Evolutionary conservation across 148 eudicot genomes (phyloP), one percentile per base, ranked within the genome.

Genomic region (Hydrangea macrophylla): DNA sequence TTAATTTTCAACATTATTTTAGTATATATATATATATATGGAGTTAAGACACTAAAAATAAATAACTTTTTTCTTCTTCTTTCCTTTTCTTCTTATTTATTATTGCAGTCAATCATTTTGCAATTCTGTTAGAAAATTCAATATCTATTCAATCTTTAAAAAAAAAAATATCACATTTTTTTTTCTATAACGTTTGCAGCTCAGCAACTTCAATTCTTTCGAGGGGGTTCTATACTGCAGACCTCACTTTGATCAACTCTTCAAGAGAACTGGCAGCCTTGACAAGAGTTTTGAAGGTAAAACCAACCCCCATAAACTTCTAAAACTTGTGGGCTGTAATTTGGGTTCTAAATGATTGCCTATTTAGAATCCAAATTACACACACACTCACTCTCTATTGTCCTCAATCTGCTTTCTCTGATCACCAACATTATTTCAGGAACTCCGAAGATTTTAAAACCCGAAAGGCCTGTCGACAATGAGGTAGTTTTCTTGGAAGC

Each of bases 261-360:
- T 83, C 82, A 92, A 92, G 80, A 78, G 80, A 71, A 92, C 97
- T 33, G 97, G 97, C 56, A 92, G 97, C 68, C 85, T 92, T 20
- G 92, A 92, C 27, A 92, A 92, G 67, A 92, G 97, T 67, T 87
- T 92, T 67, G 96, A 92, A 72, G 92, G 96, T 90, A 74, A 27
- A 22, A 50, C 12, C 25, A 0, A 23, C n/a, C n/a, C n/a, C n/a
- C n/a, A n/a, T n/a, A n/a, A n/a, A n/a, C n/a, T n/a, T n/a, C n/a
- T n/a, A n/a, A n/a, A n/a, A n/a, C n/a, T n/a, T n/a, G n/a, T n/a
- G n/a, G 11, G 9, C 27, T 15, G 37, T 2, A 61, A 8, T 55
- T 33, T 2, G 7, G 40, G 36, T 6, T 48, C 1, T 1, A 55
- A 26, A 15, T 2, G 33, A 15, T 23, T 0, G 31, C 13, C 23